Percentiles rank a stretch among this genome's conserved stretches.
phyloP scores from a whole-genome alignment of 305 asterid species.

The Galium porrigens region DNA sequence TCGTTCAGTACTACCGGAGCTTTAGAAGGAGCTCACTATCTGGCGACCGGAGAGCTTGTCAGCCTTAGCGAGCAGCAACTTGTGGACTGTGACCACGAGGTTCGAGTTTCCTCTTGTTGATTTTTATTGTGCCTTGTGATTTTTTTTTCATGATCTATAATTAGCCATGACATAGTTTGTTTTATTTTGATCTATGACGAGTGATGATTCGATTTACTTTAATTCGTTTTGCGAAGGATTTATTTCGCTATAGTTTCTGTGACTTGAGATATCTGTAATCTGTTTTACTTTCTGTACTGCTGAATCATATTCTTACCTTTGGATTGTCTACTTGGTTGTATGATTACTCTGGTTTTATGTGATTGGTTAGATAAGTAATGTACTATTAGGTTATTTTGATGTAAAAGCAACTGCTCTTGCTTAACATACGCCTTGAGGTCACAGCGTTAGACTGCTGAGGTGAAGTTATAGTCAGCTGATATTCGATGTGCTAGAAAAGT shows the following conservation, averaged over 20 bases:
- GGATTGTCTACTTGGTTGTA: background rate
- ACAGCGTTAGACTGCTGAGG: background rate
- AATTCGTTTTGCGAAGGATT: background rate
- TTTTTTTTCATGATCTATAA: background rate
- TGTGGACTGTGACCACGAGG: conserved; percentile 93
- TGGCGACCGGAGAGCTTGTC: conserved; percentile 61
- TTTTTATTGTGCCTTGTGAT: too few species aligned
- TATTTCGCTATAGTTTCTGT: too few species aligned
- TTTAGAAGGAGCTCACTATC: conserved; percentile 66
- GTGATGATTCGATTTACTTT: background rate
- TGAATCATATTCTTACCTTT: background rate
- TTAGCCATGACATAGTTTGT: background rate
- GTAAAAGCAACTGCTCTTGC: background rate
- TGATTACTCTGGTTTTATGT: background rate
- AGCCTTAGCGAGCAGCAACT: conserved; percentile 95
- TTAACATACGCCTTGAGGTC: background rate
- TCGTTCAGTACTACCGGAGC: conserved; percentile 72
- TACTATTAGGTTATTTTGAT: background rate
- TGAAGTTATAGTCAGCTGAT: background rate
- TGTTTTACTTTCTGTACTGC: background rate
- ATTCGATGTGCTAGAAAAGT: background rate
- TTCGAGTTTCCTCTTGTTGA: conserved; percentile 22
- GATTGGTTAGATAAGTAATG: too few species aligned
- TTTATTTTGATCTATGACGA: background rate
- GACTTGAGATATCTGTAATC: background rate